Evolutionary conservation across 2,329 filamentous ascomycete species (phyloP), one percentile per base, ranked within the genome.

Genomic region (Periglandula ipomoeae): DNA sequence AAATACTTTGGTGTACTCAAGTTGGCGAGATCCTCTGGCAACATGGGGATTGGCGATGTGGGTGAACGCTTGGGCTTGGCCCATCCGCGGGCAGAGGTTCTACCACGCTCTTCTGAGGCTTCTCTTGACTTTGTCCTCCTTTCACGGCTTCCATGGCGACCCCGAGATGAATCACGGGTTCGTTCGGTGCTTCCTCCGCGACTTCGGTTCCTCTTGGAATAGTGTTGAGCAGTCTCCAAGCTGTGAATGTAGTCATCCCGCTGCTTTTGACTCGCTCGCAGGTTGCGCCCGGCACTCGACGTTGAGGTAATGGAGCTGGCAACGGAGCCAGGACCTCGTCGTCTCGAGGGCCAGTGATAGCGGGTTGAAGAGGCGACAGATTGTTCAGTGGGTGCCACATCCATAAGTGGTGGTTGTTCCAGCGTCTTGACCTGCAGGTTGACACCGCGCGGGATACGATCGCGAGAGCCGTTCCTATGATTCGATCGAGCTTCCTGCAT

Each of bases 1-100:
- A 46, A 61, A 54, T 59, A 58, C 24, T 60, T 68, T 1, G 73
- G 70, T 1, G 71, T 78, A 53, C 75, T 78, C 44, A 85, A 65
- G 56, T 78, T 83, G 59, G 81, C 79, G 51, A 87, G 63, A 58
- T 96, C 89, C 58, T 95, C 88, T 0, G 89, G 89, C 3, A 90
- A 95, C 90, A 96, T 96, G 3, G 90, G 89, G 2, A 95, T 78
- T 0, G 91, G 91, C 0, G 91, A 96, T 2, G 89, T 94, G 1
- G 91, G 91, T 1, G 91, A 96, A 20, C 87, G 78, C 67, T 95
- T 95, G 17, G 85, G 80, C 60, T 82, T 85, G 53, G 85, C 68
- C 50, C 74, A 89, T 54, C 82, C 84, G 20, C 84, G 78, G 40
- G 78, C 74, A 11, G 76, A 70, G 22, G 75, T 76, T 53, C 87